These are phyloP conservation scores for Thermomyces lanuginosus DNA, from an alignment of 2,329 filamentous ascomycete genomes.

Conservation along the genomic window DNA sequence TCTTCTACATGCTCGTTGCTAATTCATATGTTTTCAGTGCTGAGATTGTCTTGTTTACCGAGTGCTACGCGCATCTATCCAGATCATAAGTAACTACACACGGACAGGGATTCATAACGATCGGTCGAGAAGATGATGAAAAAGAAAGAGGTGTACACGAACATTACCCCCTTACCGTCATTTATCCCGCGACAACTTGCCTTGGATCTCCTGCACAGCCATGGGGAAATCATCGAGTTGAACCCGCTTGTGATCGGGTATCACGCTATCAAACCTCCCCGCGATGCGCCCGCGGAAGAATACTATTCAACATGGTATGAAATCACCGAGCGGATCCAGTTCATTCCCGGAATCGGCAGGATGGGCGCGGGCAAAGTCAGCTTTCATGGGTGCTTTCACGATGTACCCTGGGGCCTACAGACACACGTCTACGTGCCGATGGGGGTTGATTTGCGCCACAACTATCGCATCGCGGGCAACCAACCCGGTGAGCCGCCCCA, in stretches of 20 bases:
- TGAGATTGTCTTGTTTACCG: no score
- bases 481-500: constrained; percentile 55
- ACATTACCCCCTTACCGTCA: constrained; percentile 56
- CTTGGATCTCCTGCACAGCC: constrained; percentile 56
- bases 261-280: constrained; percentile 49
- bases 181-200: constrained; percentile 51
- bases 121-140: constrained; percentile 49
- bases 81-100: no score
- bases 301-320: constrained; percentile 57
- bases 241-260: constrained; percentile 66
- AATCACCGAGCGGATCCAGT: constrained; percentile 58
- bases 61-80: no score
- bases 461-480: constrained; percentile 58
- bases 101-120: not conserved
- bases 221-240: constrained; percentile 67
- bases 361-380: constrained; percentile 48
- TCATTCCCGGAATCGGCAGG: constrained; percentile 44
- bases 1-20: no score
- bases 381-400: constrained; percentile 66
- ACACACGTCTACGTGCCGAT: constrained; percentile 76
- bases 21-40: no score
- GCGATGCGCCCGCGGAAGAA: constrained; percentile 53
- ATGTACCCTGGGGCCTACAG: constrained; percentile 55
- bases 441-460: constrained; percentile 59
- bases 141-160: constrained; percentile 56